These are phyloP conservation scores for Aurinia saxatilis DNA, from an alignment of 345 rosid genomes.

Conservation along the genomic window DNA sequence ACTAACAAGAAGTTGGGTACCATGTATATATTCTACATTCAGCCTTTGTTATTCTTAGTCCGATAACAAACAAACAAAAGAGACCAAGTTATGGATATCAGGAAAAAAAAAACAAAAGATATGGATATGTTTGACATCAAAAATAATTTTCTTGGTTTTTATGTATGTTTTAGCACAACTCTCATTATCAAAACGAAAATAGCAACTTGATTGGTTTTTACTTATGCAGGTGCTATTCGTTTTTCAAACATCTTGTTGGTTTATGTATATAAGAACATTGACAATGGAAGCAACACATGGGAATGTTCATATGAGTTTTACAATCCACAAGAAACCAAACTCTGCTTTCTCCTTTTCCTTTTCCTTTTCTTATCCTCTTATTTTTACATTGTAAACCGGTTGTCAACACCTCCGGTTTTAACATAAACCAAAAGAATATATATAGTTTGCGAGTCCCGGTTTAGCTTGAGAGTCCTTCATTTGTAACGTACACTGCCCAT, in stretches of 20 bases:
- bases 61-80: no score
- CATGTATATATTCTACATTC: no score
- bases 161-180: no score
- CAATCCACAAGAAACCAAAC: neutral
- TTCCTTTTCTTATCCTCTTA: neutral
- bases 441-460: neutral
- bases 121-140: no score
- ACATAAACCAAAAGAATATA: neutral
- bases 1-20: no score
- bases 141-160: no score
- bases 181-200: neutral
- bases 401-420: neutral
- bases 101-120: no score
- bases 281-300: conserved; percentile 7
- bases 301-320: conserved; percentile 13
- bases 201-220: neutral
- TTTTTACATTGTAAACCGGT: neutral
- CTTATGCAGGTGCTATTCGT: neutral
- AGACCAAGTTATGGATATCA: no score
- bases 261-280: conserved; percentile 4
- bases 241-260: neutral
- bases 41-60: no score
- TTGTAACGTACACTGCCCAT: conserved; percentile 55
- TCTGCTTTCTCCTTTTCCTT: neutral
- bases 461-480: conserved; percentile 40